Conservation (phyloP, 306 rosid genomes). For the Prunus kanzakura region DNA sequence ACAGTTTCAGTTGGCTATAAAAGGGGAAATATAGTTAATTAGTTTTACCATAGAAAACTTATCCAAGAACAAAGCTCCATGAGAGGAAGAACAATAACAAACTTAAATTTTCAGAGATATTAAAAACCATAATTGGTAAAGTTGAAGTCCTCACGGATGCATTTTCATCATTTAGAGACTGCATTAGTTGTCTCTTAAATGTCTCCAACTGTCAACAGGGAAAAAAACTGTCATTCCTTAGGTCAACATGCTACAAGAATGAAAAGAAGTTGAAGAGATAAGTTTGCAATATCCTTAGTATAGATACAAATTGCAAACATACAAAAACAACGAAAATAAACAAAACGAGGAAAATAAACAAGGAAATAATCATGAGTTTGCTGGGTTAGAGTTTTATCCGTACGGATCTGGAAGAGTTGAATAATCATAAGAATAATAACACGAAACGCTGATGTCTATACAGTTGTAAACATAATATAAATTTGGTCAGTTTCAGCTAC, state of each 20-base stretch:
- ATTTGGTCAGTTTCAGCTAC: not conserved
- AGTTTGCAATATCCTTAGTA: not conserved
- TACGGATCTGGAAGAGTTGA: not conserved
- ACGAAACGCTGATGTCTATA: too few relatives aligned
- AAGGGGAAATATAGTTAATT: slow-evolving; percentile 1
- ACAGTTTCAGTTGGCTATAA: slow-evolving; percentile 71
- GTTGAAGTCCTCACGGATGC: slow-evolving; percentile 58
- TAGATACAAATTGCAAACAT: not conserved
- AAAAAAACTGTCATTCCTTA: not conserved
- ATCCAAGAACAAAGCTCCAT: not conserved
- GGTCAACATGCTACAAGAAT: not conserved
- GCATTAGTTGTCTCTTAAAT: slow-evolving; percentile 90
- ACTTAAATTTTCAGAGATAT: slow-evolving; percentile 8
- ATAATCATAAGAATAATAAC: too few relatives aligned
- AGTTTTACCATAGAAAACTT: not conserved
- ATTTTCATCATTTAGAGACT: slow-evolving; percentile 75
- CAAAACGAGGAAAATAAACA: not conserved
- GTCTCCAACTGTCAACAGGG: slow-evolving; percentile 73
- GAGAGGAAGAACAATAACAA: slow-evolving; percentile 6
- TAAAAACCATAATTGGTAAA: slow-evolving; percentile 10
- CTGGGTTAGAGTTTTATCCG: not conserved
- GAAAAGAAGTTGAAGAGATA: not conserved
- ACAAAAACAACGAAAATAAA: not conserved
- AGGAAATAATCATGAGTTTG: not conserved
- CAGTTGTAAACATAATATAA: not conserved